Percentiles rank a stretch among this genome's conserved stretches.
Conservation (phyloP, 306 rosid genomes). For the Sicyos edulis region DNA sequence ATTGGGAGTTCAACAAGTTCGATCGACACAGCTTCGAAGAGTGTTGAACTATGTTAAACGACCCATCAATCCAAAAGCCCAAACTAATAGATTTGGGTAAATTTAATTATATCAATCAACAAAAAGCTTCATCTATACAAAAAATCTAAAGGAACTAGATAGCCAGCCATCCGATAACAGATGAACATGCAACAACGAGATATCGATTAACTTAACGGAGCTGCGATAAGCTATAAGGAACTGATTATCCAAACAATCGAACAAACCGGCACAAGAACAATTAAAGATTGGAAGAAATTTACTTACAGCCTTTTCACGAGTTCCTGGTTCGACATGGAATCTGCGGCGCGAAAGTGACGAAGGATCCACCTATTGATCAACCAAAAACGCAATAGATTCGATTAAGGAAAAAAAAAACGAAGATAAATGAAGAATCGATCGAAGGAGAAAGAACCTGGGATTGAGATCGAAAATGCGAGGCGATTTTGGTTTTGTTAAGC, state of each 20-base stretch:
- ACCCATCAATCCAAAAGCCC: no score
- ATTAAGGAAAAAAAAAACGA: neutral
- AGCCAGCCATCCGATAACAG: neutral
- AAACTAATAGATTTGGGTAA: no score
- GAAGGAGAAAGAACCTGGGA: slow-evolving; percentile 33
- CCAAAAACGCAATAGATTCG: slow-evolving; percentile 11
- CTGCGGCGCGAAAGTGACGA: slow-evolving; percentile 52
- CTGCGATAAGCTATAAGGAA: neutral
- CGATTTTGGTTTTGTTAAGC: slow-evolving; percentile 44
- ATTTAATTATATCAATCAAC: no score
- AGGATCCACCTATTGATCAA: slow-evolving; percentile 32
- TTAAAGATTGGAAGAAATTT: neutral
- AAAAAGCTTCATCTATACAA: neutral
- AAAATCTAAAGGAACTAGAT: neutral
- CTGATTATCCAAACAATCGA: neutral
- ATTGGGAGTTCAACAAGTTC: no score
- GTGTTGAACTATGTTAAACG: no score
- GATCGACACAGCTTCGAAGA: no score
- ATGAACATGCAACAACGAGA: neutral
- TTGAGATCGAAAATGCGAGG: slow-evolving; percentile 57
- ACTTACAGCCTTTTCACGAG: slow-evolving; percentile 87
- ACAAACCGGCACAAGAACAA: neutral
- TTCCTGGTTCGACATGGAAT: slow-evolving; percentile 63
- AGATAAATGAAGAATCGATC: neutral
- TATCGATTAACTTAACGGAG: neutral